Evolutionary conservation across 2,329 filamentous ascomycete species (phyloP).

Genomic region (Xylariaceae sp.): DNA sequence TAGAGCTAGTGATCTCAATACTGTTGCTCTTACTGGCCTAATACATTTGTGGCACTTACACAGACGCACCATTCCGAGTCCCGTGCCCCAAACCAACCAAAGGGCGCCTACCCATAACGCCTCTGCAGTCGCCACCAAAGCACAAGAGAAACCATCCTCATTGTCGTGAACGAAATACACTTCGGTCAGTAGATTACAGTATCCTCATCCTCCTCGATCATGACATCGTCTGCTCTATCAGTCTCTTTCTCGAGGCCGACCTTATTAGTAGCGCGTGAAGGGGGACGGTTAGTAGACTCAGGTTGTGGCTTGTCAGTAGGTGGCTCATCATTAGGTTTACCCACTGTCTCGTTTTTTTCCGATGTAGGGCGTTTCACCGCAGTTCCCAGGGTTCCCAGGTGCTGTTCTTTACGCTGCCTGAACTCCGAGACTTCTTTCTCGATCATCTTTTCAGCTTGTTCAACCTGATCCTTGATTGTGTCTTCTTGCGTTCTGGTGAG

Average conservation of each 20-base stretch:
- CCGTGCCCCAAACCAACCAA: conserved; percentile 9
- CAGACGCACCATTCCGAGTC: background rate
- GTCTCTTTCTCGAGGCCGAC: conserved; percentile 51
- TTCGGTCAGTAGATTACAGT: conserved; percentile 79
- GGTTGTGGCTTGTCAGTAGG: conserved; percentile 44
- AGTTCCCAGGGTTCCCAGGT: conserved; percentile 47
- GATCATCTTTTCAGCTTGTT: conserved; percentile 68
- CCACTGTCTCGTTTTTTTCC: conserved; percentile 49
- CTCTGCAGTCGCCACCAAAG: conserved; percentile 4
- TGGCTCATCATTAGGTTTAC: conserved; percentile 53
- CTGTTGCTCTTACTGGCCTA: conserved; percentile 4
- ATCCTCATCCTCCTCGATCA: conserved; percentile 87
- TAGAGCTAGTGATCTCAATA: conserved; percentile 10
- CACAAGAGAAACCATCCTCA: conserved; percentile 9
- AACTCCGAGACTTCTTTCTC: conserved; percentile 71
- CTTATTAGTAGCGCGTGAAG: conserved; percentile 39
- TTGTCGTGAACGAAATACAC: background rate
- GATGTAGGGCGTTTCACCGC: conserved; percentile 36
- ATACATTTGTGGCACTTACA: conserved; percentile 15
- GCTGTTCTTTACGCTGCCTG: conserved; percentile 54
- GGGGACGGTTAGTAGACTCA: conserved; percentile 48
- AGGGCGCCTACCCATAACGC: conserved; percentile 16
- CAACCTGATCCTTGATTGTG: conserved; percentile 72
- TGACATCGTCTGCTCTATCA: conserved; percentile 76
- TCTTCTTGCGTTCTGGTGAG: conserved; percentile 72